A percentile compares a stretch with the other conserved stretches of the same genome.
These are phyloP conservation scores for Salvia sclarea DNA, from an alignment of 305 asterid genomes.

Conservation along the genomic window DNA sequence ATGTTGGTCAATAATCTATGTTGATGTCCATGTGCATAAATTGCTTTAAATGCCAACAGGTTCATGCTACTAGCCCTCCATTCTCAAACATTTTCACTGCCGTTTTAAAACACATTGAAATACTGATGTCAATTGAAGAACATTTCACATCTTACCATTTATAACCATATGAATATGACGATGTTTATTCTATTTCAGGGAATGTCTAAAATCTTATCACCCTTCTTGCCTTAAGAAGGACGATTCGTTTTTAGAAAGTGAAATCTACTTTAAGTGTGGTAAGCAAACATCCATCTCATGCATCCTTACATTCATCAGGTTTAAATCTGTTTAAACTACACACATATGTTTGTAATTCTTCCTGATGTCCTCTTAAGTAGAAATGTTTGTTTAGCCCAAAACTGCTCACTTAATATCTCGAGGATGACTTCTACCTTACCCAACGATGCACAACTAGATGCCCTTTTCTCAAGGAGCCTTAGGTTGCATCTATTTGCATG, in stretches of 20 bases:
- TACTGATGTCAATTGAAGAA: conserved; percentile 1
- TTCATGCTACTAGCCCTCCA: background rate
- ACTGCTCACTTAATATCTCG: background rate
- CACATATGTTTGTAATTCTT: conserved; percentile 4
- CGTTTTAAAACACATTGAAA: background rate
- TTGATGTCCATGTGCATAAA: conserved; percentile 1
- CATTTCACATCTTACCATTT: conserved; percentile 1
- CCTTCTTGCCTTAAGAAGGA: conserved; percentile 58
- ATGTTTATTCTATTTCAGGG: conserved; percentile 52
- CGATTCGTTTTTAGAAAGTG: conserved; percentile 44
- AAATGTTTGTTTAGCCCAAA: background rate
- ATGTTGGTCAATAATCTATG: conserved; percentile 1
- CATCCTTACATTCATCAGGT: conserved; percentile 16
- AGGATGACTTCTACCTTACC: conserved; percentile 8
- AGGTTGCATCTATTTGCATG: conserved; percentile 17
- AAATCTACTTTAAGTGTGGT: conserved; percentile 62
- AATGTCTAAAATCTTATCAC: conserved; percentile 78
- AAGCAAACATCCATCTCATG: conserved; percentile 38
- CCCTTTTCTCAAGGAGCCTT: conserved; percentile 3
- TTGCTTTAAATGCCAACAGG: conserved; percentile 15
- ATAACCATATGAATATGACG: conserved; percentile 13
- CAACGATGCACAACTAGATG: background rate
- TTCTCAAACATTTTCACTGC: background rate
- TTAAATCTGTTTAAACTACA: background rate
- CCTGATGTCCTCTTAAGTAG: background rate